Conservation (phyloP, 2,329 filamentous ascomycete species). For the Domatiomyces catenatus region DNA sequence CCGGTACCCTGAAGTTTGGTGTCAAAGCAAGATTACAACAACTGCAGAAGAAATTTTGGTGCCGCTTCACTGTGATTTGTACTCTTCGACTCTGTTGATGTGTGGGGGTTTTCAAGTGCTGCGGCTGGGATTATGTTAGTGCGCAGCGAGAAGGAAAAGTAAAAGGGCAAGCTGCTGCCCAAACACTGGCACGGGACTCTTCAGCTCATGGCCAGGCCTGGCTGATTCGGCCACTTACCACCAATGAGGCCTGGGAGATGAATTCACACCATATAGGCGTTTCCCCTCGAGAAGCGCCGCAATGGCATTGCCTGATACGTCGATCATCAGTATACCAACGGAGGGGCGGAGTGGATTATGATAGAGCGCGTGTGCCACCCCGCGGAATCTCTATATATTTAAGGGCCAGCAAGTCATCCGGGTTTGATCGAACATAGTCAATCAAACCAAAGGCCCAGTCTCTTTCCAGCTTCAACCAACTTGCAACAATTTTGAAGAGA, state of each 20-base stretch:
- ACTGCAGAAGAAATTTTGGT: not conserved
- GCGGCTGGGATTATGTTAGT: not conserved
- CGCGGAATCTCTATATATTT: not conserved
- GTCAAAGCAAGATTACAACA: not conserved
- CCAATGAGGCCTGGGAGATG: not conserved
- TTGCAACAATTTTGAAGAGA: not conserved
- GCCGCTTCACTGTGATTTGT: not conserved
- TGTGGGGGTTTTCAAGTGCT: no score
- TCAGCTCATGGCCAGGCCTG: not conserved
- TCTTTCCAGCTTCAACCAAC: not conserved
- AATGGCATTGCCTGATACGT: not conserved
- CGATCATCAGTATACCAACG: not conserved
- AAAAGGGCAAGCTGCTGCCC: not conserved
- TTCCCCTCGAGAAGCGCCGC: not conserved
- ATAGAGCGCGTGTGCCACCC: not conserved
- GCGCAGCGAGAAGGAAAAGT: not conserved
- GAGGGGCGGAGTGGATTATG: not conserved
- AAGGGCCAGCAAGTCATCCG: not conserved
- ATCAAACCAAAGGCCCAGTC: not conserved
- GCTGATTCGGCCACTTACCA: not conserved
- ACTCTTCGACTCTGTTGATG: not conserved
- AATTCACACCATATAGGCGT: not conserved
- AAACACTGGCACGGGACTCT: not conserved
- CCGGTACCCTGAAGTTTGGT: not conserved
- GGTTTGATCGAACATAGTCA: not conserved